Evolutionary conservation across 202 grass and related monocot genomes (phyloP), one percentile per base, ranked within the genome.

Genomic region (Brachypodium distachyon): DNA sequence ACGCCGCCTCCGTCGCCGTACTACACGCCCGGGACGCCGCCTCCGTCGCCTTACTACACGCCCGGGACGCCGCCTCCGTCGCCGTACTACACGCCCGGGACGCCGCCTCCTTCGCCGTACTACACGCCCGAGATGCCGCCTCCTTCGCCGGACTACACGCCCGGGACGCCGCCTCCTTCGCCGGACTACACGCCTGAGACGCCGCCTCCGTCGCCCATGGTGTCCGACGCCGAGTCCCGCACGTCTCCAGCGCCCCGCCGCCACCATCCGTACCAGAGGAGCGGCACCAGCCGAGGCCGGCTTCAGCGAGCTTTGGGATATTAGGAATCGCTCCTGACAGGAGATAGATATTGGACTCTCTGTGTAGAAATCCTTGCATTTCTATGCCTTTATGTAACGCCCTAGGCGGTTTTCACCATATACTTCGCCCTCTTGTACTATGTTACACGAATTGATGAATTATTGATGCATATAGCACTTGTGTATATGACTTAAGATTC

Each of bases 251-350:
- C 9, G 12, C 59, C 37, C 32, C n/a, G 5, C 47, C 36, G 61
- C 18, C 7, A 40, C 11, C 72, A 68, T 44, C 61, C 61, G 0
- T 68, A 76, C 51, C 61, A 39, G 61, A 83, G 80, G 80, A 67
- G 19, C 19, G 1, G 42, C 57, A 6, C 39, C 48, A 68, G 50
- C 49, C 1, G 48, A 48, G 2, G 61, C 28, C 7, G 12, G 2
- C 29, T 6, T 58, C 50, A 37, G 16, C 80, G 38, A 28, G 21
- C 27, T n/a, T 67, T 44, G 5, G 49, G 61, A 14, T 27, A 27
- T 14, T 75, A 34, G 39, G 48, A 6, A 46, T 25, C n/a, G n/a
- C n/a, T n/a, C n/a, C n/a, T n/a, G n/a, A n/a, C n/a, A n/a, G n/a
- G n/a, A n/a, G n/a, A 61, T 17, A 69, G 4, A 49, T 13, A 13